A percentile compares a stretch with the other conserved stretches of the same genome.
Conservation (phyloP, 495 filamentous ascomycete species). For the Xylaria scruposa region DNA sequence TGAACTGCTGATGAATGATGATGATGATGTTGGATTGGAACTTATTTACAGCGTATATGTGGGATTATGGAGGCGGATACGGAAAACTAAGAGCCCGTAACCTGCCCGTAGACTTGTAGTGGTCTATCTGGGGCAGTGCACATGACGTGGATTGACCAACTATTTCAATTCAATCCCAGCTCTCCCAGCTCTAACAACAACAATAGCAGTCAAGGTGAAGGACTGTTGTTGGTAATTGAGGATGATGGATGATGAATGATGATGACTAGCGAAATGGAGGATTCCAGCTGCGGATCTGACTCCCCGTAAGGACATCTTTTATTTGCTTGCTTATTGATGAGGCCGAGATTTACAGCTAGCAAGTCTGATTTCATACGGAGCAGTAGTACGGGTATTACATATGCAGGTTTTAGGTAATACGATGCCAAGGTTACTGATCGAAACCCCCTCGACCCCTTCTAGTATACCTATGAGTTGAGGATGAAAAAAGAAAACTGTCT, state of each 20-base stretch:
- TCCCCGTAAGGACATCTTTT: background rate
- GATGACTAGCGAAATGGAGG: slow-evolving; percentile 9
- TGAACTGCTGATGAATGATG: background rate
- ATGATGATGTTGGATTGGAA: background rate
- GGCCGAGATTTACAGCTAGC: background rate
- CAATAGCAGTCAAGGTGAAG: background rate
- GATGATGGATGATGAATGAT: background rate
- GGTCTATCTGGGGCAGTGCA: slow-evolving; percentile 19
- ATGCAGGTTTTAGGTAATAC: slow-evolving; percentile 17
- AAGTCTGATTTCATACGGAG: background rate
- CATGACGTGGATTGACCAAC: slow-evolving; percentile 22
- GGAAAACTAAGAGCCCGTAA: slow-evolving; percentile 19
- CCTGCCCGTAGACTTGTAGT: background rate
- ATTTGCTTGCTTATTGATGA: slow-evolving; percentile 6
- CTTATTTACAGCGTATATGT: slow-evolving; percentile 18
- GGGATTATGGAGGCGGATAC: slow-evolving; percentile 21
- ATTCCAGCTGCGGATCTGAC: background rate
- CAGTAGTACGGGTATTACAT: slow-evolving; percentile 1
- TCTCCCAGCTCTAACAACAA: background rate
- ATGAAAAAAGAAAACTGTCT: background rate
- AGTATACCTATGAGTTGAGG: background rate
- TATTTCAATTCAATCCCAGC: slow-evolving; percentile 20
- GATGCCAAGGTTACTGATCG: background rate
- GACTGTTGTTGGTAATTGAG: background rate
- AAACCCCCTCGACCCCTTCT: too few relatives aligned